phyloP scores from a whole-genome alignment of 495 filamentous ascomycete genomes.

The Oidiodendron maius region DNA sequence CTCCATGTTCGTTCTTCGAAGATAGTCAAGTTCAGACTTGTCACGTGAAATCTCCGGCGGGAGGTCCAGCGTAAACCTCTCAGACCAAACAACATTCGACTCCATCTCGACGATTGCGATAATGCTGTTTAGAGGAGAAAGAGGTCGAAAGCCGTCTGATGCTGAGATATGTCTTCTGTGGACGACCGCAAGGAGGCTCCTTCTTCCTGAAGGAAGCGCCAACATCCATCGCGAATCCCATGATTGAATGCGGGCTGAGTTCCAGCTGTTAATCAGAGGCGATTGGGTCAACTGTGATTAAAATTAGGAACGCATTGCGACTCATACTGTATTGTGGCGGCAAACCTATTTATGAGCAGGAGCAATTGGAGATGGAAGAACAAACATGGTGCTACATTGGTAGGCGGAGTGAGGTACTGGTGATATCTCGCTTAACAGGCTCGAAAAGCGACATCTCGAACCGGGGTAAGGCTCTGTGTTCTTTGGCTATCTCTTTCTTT shows the following conservation, averaged over 20 bases:
- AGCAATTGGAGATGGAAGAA: too few species aligned
- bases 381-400: too few species aligned
- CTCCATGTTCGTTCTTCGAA: constrained; percentile 1
- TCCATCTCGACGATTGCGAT: neutral
- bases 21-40: constrained; percentile 9
- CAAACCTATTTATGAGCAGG: too few species aligned
- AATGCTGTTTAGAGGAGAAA: neutral
- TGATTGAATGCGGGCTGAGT: neutral
- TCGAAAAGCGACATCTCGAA: too few species aligned
- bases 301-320: too few species aligned
- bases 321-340: too few species aligned
- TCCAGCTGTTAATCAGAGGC: too few species aligned
- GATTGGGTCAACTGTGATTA: too few species aligned
- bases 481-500: too few species aligned
- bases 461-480: too few species aligned
- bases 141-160: neutral
- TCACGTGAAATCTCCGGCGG: constrained; percentile 2
- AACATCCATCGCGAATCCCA: neutral
- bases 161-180: neutral
- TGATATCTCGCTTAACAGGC: too few species aligned
- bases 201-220: neutral
- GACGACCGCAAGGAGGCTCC: neutral
- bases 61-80: constrained; percentile 3
- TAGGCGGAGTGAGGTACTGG: too few species aligned
- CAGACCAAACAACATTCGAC: neutral